phyloP scores from a whole-genome alignment of 129 eudicot genomes.

The Kitagawia praeruptora region DNA sequence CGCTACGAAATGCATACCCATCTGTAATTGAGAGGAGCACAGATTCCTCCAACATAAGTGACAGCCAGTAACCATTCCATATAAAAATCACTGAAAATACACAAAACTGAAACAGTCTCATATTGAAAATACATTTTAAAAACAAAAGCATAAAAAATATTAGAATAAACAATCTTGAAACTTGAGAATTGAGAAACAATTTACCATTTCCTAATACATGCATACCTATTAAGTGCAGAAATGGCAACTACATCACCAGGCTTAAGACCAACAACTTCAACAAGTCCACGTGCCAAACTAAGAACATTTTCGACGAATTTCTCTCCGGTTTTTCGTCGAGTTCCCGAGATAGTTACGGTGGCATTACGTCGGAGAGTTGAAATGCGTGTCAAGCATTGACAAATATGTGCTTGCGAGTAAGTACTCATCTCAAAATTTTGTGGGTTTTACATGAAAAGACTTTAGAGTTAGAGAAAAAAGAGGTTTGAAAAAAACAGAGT shows the following conservation, averaged over 20 bases:
- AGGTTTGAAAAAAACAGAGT: not conserved
- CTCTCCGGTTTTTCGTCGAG: constrained; percentile 47
- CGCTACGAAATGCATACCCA: constrained; percentile 44
- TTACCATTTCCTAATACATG: not conserved
- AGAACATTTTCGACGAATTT: constrained; percentile 57
- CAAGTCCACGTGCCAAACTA: constrained; percentile 51
- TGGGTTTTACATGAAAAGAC: not conserved
- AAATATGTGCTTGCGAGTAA: constrained; percentile 56
- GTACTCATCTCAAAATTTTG: constrained; percentile 18
- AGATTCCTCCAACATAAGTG: constrained; percentile 71
- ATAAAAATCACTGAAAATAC: constrained; percentile 49
- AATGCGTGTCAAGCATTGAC: constrained; percentile 76
- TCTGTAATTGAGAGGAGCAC: constrained; percentile 83
- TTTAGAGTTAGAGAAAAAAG: not conserved
- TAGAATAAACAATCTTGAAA: not conserved
- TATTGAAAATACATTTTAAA: too few relatives aligned
- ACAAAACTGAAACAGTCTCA: too few relatives aligned
- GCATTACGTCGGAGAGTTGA: constrained; percentile 47
- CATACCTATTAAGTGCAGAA: constrained; percentile 73
- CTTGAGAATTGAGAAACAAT: not conserved
- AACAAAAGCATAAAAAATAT: too few relatives aligned
- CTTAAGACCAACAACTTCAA: constrained; percentile 34
- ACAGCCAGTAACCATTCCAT: constrained; percentile 94
- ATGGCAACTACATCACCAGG: constrained; percentile 67
- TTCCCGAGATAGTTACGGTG: constrained; percentile 35